phyloP scores from a whole-genome alignment of 2,329 filamentous ascomycete species.

The Daldinia sp. region DNA sequence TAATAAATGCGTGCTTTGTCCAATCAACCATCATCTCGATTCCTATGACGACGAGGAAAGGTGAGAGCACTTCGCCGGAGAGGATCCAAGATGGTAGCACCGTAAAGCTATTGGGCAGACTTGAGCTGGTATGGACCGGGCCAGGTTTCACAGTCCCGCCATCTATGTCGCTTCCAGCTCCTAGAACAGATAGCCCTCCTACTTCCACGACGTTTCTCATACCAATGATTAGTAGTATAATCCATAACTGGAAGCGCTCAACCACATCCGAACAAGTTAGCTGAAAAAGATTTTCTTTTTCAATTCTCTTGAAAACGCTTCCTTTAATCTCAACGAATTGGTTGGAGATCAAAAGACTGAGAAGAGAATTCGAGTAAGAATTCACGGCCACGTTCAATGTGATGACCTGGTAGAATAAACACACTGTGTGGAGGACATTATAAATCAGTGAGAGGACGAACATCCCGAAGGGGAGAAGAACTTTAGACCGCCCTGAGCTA shows the following conservation, averaged over 20 bases:
- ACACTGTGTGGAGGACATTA: constrained; percentile 85
- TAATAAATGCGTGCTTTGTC: constrained; percentile 97
- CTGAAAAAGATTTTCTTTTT: constrained; percentile 97
- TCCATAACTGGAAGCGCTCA: constrained; percentile 95
- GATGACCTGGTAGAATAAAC: constrained; percentile 96
- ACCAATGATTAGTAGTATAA: constrained; percentile 96
- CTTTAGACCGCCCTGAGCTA: constrained; percentile 86
- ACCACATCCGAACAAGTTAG: constrained; percentile 96
- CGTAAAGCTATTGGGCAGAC: constrained; percentile 90
- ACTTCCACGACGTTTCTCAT: constrained; percentile 97
- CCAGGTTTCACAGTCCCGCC: constrained; percentile 61
- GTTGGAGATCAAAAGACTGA: constrained; percentile 93
- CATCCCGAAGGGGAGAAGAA: constrained; percentile 88
- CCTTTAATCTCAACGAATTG: constrained; percentile 99
- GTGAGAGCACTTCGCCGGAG: constrained; percentile 87
- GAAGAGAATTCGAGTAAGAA: constrained; percentile 93
- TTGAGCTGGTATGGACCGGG: constrained; percentile 73
- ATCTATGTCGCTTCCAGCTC: constrained; percentile 58
- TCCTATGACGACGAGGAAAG: constrained; percentile 91
- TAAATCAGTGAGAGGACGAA: constrained; percentile 87
- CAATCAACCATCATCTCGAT: constrained; percentile 97
- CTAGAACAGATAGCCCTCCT: constrained; percentile 76
- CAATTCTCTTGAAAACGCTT: constrained; percentile 97
- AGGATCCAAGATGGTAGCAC: constrained; percentile 80
- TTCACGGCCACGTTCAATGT: constrained; percentile 98